Conservation (phyloP, 371 early-diverging fungal species). For the Dichotomocladium elegans region DNA sequence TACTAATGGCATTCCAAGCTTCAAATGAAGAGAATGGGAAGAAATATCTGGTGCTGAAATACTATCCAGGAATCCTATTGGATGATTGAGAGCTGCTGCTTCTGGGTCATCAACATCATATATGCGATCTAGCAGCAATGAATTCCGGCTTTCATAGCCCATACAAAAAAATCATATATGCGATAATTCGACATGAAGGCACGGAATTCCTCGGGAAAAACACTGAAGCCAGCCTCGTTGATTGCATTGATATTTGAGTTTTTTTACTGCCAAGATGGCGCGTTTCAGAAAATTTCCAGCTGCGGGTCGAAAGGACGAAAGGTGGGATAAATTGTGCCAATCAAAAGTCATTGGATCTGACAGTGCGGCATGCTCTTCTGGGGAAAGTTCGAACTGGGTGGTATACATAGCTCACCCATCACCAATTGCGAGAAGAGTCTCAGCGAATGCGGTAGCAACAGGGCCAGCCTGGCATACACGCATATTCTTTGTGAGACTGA, state of each 20-base stretch:
- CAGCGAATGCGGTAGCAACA: not conserved
- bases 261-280: not conserved
- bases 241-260: not conserved
- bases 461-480: not conserved
- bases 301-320: not conserved
- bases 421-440: slow-evolving; percentile 1
- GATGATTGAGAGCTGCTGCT: not conserved
- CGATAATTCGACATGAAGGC: not conserved
- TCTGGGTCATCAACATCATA: not conserved
- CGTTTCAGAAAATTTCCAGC: not conserved
- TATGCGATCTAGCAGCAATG: no score
- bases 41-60: no score
- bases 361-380: not conserved
- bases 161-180: no score
- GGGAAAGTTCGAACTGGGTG: not conserved
- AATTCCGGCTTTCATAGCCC: no score
- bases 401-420: not conserved
- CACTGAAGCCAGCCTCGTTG: not conserved
- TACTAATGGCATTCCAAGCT: no score
- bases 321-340: not conserved
- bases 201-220: not conserved
- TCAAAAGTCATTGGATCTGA: not conserved
- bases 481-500: not conserved
- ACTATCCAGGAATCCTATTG: not conserved
- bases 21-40: no score